A percentile compares a stretch with the other conserved stretches of the same genome.
phyloP scores from a whole-genome alignment of 169 alveolate species.

The Cryptosporidium xiaoi region DNA sequence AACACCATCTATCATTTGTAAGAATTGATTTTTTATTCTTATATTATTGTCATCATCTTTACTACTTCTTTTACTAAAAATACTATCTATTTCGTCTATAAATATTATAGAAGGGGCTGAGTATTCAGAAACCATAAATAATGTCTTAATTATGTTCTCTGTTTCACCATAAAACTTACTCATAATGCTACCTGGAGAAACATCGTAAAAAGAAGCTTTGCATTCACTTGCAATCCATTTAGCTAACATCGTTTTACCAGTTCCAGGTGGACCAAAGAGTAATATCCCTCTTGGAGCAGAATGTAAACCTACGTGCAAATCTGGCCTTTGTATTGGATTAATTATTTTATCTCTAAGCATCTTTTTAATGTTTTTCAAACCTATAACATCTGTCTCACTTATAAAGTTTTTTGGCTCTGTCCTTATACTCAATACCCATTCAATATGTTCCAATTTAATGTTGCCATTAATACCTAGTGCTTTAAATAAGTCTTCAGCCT shows the following conservation, averaged over 20 bases:
- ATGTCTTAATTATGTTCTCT: constrained; percentile 90
- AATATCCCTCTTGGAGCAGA: constrained; percentile 89
- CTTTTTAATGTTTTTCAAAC: constrained; percentile 74
- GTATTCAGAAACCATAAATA: constrained; percentile 90
- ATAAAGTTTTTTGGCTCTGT: constrained; percentile 65
- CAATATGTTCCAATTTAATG: constrained; percentile 48
- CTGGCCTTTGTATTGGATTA: constrained; percentile 87
- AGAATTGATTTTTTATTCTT: constrained; percentile 92
- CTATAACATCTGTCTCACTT: constrained; percentile 53
- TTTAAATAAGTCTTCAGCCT: constrained; percentile 12
- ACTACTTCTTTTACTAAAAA: constrained; percentile 87
- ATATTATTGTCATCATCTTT: constrained; percentile 92
- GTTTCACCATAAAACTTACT: constrained; percentile 94
- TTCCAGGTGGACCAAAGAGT: constrained; percentile 90
- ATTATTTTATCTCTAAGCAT: constrained; percentile 85
- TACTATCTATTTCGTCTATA: constrained; percentile 94
- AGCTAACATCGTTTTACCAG: constrained; percentile 90
- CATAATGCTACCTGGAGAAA: constrained; percentile 91
- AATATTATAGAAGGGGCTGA: constrained; percentile 92
- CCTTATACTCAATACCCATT: constrained; percentile 72
- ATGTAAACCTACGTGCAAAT: constrained; percentile 86
- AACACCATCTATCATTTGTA: constrained; percentile 94
- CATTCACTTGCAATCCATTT: constrained; percentile 93
- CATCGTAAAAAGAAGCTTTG: constrained; percentile 91
- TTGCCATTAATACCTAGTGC: constrained; percentile 6